phyloP scores from a whole-genome alignment of 2,329 filamentous ascomycete species.

The Fusarium nematophilum region DNA sequence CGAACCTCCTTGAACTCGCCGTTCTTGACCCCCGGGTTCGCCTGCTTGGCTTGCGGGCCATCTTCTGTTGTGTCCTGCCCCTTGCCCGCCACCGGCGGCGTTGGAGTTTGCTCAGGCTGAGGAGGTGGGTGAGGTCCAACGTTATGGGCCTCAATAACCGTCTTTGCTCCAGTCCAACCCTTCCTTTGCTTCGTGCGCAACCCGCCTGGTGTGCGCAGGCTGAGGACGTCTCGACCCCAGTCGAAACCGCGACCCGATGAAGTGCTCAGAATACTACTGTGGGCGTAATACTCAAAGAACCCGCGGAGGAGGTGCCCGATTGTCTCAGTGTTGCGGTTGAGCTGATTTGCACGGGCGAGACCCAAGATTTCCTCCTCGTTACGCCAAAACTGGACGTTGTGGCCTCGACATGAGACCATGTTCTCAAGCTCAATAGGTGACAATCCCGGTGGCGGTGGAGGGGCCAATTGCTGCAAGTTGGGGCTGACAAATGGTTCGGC shows the following conservation, averaged over 20 bases:
- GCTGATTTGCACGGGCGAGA: constrained; percentile 66
- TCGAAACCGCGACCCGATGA: constrained; percentile 71
- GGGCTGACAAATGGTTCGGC: constrained; percentile 83
- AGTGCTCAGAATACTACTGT: constrained; percentile 65
- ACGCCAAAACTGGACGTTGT: constrained; percentile 81
- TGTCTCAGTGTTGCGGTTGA: constrained; percentile 77
- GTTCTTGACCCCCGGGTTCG: constrained; percentile 43
- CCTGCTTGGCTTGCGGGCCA: constrained; percentile 20
- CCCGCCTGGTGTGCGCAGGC: constrained; percentile 77
- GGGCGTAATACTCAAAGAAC: constrained; percentile 90
- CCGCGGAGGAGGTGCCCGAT: constrained; percentile 79
- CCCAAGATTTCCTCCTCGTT: constrained; percentile 76
- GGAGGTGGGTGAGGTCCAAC: constrained; percentile 36
- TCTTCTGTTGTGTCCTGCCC: constrained; percentile 3
- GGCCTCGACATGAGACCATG: constrained; percentile 65
- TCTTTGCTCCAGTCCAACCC: constrained; percentile 87
- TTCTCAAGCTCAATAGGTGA: constrained; percentile 38
- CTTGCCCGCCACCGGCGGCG: neutral
- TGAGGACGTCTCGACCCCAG: constrained; percentile 84
- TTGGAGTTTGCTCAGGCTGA: constrained; percentile 30
- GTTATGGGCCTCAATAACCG: constrained; percentile 66
- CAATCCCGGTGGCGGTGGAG: constrained; percentile 51
- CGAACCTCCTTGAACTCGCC: constrained; percentile 74
- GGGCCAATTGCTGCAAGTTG: constrained; percentile 76
- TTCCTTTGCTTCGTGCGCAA: constrained; percentile 80